Percentiles rank a stretch among this genome's conserved stretches.
phyloP scores from a whole-genome alignment of 192 early-diverging fungal species.

The Rhizophagus clarus region DNA sequence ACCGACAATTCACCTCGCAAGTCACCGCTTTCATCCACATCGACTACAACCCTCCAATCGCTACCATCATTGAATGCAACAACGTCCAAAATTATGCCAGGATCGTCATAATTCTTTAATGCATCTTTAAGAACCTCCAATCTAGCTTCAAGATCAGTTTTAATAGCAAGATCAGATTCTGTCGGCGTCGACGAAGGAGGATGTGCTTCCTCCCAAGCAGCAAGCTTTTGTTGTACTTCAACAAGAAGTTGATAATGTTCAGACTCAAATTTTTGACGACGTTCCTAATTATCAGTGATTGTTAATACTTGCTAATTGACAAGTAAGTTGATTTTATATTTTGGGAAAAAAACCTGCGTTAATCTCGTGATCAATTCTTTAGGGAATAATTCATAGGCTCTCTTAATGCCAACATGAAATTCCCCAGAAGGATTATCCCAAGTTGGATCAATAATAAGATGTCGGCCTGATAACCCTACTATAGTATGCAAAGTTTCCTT shows the following conservation, averaged over 20 bases:
- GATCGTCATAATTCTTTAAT: slow-evolving; percentile 69
- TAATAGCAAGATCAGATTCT: slow-evolving; percentile 45
- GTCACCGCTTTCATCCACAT: slow-evolving; percentile 78
- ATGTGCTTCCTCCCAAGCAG: slow-evolving; percentile 50
- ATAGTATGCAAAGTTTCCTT: slow-evolving; percentile 52
- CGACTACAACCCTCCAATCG: slow-evolving; percentile 84
- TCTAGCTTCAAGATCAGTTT: slow-evolving; percentile 65
- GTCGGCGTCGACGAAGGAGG: slow-evolving; percentile 33
- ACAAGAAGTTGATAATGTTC: slow-evolving; percentile 49
- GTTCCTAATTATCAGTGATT: slow-evolving; percentile 39
- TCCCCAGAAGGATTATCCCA: slow-evolving; percentile 85
- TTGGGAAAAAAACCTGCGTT: slow-evolving; percentile 45
- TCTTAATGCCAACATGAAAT: slow-evolving; percentile 84
- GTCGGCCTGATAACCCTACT: slow-evolving; percentile 74
- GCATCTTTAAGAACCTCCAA: slow-evolving; percentile 65
- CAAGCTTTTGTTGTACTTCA: slow-evolving; percentile 47
- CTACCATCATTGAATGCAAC: slow-evolving; percentile 88
- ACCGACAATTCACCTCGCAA: slow-evolving; percentile 49
- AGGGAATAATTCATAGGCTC: slow-evolving; percentile 76
- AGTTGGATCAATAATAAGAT: slow-evolving; percentile 61
- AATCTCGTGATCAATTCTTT: slow-evolving; percentile 50
- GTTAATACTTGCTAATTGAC: not conserved
- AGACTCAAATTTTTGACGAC: slow-evolving; percentile 47
- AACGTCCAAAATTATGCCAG: slow-evolving; percentile 77
- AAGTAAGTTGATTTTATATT: too few relatives aligned